Percentiles rank a stretch among this genome's conserved stretches.
phyloP scores from a whole-genome alignment of 2,329 filamentous ascomycete species.

The Epichloe hybrida region DNA sequence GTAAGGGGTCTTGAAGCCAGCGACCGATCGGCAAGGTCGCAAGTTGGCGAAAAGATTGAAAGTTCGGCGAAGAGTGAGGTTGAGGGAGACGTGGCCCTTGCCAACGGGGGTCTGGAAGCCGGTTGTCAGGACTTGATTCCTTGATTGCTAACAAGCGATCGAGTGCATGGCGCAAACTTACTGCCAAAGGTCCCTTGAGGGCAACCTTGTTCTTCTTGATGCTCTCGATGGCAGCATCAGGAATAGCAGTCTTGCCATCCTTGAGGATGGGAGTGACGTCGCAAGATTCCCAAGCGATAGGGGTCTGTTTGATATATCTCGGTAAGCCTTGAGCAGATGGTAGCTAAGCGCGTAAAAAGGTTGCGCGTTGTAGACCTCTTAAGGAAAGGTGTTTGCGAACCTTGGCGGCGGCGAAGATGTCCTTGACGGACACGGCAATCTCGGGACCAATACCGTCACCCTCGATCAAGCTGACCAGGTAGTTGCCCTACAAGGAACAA shows the following conservation, averaged over 20 bases:
- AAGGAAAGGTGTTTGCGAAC: slow-evolving; percentile 32
- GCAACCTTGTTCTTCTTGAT: slow-evolving; percentile 94
- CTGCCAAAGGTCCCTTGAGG: slow-evolving; percentile 92
- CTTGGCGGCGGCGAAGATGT: slow-evolving; percentile 92
- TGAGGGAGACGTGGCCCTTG: slow-evolving; percentile 98
- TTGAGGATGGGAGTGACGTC: slow-evolving; percentile 90
- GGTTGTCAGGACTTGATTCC: neutral
- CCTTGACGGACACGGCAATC: slow-evolving; percentile 95
- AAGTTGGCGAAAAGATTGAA: slow-evolving; percentile 99
- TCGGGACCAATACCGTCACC: slow-evolving; percentile 98
- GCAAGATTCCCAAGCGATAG: slow-evolving; percentile 92
- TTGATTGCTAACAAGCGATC: neutral
- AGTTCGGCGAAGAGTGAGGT: slow-evolving; percentile 93
- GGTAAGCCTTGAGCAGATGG: neutral
- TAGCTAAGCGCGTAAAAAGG: neutral
- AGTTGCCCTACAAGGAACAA: slow-evolving; percentile 57
- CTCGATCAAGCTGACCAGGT: slow-evolving; percentile 92
- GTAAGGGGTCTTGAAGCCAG: slow-evolving; percentile 97
- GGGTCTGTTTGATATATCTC: slow-evolving; percentile 41
- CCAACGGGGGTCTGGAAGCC: slow-evolving; percentile 68
- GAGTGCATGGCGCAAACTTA: slow-evolving; percentile 32
- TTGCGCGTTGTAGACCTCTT: neutral
- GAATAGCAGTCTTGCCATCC: slow-evolving; percentile 92
- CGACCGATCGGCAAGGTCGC: slow-evolving; percentile 91
- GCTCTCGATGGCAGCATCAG: slow-evolving; percentile 82